Percentiles rank a stretch among this genome's conserved stretches.
Evolutionary conservation across 2,329 filamentous ascomycete species (phyloP).

Genomic region (Claviceps sp.): DNA sequence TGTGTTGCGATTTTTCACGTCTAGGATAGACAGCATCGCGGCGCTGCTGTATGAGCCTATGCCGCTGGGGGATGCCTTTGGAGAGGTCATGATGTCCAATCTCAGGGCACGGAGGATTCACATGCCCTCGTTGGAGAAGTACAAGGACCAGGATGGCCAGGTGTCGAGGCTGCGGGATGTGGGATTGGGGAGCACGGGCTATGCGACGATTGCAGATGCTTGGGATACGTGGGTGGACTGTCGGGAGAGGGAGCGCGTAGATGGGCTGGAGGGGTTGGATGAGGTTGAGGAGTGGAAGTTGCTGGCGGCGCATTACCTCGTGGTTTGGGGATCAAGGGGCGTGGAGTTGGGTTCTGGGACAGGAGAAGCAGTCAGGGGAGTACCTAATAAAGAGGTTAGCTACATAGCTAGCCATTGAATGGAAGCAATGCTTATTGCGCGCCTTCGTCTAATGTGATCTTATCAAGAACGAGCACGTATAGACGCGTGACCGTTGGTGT

Average conservation of each 20-base stretch:
- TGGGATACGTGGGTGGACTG: slow-evolving; percentile 62
- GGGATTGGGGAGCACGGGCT: slow-evolving; percentile 43
- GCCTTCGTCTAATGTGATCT: too few relatives aligned
- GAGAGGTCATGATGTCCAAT: slow-evolving; percentile 83
- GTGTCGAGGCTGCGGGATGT: slow-evolving; percentile 48
- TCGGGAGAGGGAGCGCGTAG: slow-evolving; percentile 66
- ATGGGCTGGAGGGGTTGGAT: slow-evolving; percentile 73
- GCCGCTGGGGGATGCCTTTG: slow-evolving; percentile 71
- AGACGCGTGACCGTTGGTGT: not conserved
- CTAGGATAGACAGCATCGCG: slow-evolving; percentile 32
- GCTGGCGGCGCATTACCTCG: slow-evolving; percentile 75
- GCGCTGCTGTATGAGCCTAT: slow-evolving; percentile 85
- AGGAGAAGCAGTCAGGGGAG: too few relatives aligned
- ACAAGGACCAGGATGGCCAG: slow-evolving; percentile 56
- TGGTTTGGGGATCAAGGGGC: slow-evolving; percentile 74
- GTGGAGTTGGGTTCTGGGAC: not conserved
- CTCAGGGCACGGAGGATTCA: slow-evolving; percentile 68
- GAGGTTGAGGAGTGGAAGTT: slow-evolving; percentile 92
- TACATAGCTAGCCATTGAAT: too few relatives aligned
- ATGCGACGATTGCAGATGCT: slow-evolving; percentile 39
- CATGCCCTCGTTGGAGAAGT: slow-evolving; percentile 69
- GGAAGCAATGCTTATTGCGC: too few relatives aligned
- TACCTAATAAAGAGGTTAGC: too few relatives aligned
- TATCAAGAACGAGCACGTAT: too few relatives aligned
- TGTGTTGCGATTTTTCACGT: slow-evolving; percentile 53